These are phyloP conservation scores for Aspergillus ustus DNA, from an alignment of 2,329 filamentous ascomycete genomes.

Conservation along the genomic window DNA sequence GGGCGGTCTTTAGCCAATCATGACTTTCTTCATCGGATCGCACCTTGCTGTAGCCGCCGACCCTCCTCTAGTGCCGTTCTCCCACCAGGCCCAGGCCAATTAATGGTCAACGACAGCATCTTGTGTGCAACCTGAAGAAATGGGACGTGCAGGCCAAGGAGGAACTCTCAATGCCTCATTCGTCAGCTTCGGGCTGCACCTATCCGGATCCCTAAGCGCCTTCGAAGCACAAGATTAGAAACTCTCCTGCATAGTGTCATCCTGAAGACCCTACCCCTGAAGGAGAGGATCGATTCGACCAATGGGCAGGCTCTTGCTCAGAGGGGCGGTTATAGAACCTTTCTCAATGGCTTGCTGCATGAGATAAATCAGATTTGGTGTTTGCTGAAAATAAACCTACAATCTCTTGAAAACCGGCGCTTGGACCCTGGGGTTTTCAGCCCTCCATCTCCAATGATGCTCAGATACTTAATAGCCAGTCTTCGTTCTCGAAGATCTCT, in stretches of 20 bases:
- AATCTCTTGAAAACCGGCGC: slow-evolving; percentile 12
- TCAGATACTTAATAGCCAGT: slow-evolving; percentile 10
- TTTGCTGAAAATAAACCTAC: slow-evolving; percentile 11
- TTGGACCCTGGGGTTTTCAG: background rate
- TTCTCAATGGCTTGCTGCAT: slow-evolving; percentile 16
- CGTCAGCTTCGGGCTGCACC: background rate
- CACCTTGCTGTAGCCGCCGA: slow-evolving; percentile 16
- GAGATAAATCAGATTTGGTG: slow-evolving; percentile 4
- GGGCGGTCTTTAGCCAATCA: slow-evolving; percentile 4
- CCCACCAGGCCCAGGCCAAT: slow-evolving; percentile 4
- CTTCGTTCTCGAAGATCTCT: background rate
- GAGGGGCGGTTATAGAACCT: slow-evolving; percentile 14
- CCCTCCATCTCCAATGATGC: background rate
- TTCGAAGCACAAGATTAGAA: slow-evolving; percentile 14
- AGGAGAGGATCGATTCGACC: background rate
- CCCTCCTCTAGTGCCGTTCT: background rate
- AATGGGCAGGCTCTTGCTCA: background rate
- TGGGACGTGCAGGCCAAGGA: slow-evolving; percentile 7
- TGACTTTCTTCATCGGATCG: background rate
- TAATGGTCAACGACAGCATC: background rate
- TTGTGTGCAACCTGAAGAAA: background rate
- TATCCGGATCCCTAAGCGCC: slow-evolving; percentile 15
- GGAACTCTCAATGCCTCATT: background rate
- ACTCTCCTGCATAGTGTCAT: slow-evolving; percentile 6
- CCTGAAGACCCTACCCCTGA: slow-evolving; percentile 9